Base-by-base conservation (phyloP, 1,284 basidiomycete species). In the Ceratobasidium sp. region DNA sequence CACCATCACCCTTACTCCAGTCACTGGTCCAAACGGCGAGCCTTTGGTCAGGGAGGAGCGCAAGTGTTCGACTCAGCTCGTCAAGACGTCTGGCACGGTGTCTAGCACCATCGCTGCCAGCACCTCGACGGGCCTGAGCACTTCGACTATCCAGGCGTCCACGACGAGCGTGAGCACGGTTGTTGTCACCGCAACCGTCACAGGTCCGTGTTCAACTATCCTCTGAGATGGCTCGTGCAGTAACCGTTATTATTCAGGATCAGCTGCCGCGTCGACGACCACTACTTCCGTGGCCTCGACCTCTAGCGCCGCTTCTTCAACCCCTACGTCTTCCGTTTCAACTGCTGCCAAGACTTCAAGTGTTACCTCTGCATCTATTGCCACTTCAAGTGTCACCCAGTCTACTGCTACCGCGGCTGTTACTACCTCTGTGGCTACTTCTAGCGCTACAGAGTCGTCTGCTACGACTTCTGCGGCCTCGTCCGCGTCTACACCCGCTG, bases 1-100 rank as follows among this genome's bases (percentile, higher is more conserved):
- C 80, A 83, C 84, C 4, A 84, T 91, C 75, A 87, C 86, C 2
- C 84, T 92, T 73, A 89, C 87, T 6, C 90, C 84, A 3, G 79
- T 83, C 16, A 81, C 77, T 3, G 82, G 79, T 63, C 51, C 86
- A 1, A 83, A 86, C 76, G 90, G 89, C 37, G 79, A 86, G 39
- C 82, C 84, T 59, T 65, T 81, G 39, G 84, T 91, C 34, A 82
- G 87, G 79, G 87, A 91, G 80, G 86, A 89, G 66, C 85, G 84
- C 79, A 84, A 84, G 31, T 93, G 91, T 79, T 86, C 85, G 11
- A 74, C 88, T 43, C 76, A 82, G 41, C 59, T 78, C 48, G 62
- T 59, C 53, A 72, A 71, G 56, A 63, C 53, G 46, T 49, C 69
- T 24, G 31, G 31, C 31, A 34, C 31, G 31, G 31, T 6, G 31